A percentile compares a stretch with the other conserved stretches of the same genome.
Conservation (phyloP, 352 stramenopile species). For the Blastocystis sp. region DNA sequence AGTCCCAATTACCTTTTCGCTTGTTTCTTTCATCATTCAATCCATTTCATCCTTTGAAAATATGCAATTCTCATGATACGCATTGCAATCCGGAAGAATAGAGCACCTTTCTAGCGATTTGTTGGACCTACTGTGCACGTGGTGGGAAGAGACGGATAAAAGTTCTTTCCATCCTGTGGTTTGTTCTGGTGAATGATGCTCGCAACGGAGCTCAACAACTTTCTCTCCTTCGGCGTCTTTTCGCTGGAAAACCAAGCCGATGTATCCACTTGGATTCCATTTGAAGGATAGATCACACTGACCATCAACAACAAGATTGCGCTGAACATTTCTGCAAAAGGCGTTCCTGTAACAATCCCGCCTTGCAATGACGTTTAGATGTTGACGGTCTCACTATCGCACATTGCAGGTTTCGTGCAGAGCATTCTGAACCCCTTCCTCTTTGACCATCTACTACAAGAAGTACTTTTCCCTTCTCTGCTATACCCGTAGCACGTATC, state of each 20-base stretch:
- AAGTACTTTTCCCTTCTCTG: background rate
- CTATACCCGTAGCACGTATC: constrained; percentile 17
- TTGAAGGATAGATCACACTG: constrained; percentile 37
- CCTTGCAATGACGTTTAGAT: background rate
- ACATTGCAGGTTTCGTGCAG: constrained; percentile 33
- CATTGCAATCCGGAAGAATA: too few species aligned
- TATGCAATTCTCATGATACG: too few species aligned
- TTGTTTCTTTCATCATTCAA: too few species aligned
- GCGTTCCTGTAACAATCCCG: background rate
- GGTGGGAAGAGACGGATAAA: too few species aligned
- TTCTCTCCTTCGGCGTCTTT: constrained; percentile 38
- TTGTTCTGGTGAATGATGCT: background rate
- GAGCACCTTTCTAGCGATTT: too few species aligned
- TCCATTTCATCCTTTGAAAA: too few species aligned
- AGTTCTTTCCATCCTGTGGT: too few species aligned
- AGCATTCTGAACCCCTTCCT: background rate
- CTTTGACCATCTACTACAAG: constrained; percentile 59
- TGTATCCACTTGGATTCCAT: background rate
- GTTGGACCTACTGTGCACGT: too few species aligned
- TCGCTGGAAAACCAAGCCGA: constrained; percentile 18
- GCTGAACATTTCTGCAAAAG: constrained; percentile 30
- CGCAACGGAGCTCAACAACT: background rate
- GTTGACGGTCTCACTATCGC: background rate
- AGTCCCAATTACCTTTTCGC: too few species aligned
- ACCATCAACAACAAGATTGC: background rate